phyloP scores from a whole-genome alignment of 2,329 filamentous ascomycete species.

The Pezicula neosporulosa region DNA sequence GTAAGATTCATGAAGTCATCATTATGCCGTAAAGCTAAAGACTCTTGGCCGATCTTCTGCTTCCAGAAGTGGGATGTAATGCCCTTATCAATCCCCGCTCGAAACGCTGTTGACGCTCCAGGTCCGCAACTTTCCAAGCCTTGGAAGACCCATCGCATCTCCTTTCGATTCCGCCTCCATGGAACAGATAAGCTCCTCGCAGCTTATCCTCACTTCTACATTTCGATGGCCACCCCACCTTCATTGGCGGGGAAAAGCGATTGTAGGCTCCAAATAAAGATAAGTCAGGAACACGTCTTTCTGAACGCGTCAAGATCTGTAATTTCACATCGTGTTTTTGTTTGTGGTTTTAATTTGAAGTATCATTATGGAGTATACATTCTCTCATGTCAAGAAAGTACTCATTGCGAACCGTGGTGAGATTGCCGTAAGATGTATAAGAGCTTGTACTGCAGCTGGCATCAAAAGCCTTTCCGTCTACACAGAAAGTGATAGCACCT shows the following conservation, averaged over 20 bases:
- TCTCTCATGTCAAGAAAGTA: slow-evolving; percentile 4
- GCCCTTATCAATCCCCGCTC: too few relatives aligned
- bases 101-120: too few relatives aligned
- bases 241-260: background rate
- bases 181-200: background rate
- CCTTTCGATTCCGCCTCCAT: too few relatives aligned
- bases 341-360: background rate
- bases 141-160: too few relatives aligned
- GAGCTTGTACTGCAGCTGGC: slow-evolving; percentile 51
- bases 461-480: slow-evolving; percentile 52
- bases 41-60: too few relatives aligned
- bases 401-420: slow-evolving; percentile 44
- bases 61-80: too few relatives aligned
- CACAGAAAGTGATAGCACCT: slow-evolving; percentile 40
- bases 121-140: too few relatives aligned
- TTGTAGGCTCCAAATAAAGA: background rate
- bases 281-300: background rate
- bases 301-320: background rate
- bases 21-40: too few relatives aligned
- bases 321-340: background rate
- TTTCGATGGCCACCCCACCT: background rate
- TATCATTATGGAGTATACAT: slow-evolving; percentile 1
- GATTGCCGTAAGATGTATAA: slow-evolving; percentile 55
- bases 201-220: background rate
- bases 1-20: too few relatives aligned